phyloP scores from a whole-genome alignment of 2,329 filamentous ascomycete genomes.

The Colletotrichum eremochloae region DNA sequence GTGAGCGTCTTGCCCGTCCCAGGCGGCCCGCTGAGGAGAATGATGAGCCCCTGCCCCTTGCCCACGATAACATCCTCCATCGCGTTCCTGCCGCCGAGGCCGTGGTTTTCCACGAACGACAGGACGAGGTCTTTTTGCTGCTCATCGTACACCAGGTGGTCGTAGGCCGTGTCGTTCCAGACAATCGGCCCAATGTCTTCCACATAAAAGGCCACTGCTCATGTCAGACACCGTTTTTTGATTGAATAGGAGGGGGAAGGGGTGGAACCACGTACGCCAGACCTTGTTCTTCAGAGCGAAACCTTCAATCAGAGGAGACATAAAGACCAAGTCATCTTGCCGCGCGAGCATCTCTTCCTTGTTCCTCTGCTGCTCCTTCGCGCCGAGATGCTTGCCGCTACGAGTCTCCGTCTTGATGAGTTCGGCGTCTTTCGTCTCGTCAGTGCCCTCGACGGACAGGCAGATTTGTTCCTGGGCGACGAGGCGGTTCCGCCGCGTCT shows the following conservation, averaged over 20 bases:
- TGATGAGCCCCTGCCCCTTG: slow-evolving; percentile 60
- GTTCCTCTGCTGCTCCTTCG: slow-evolving; percentile 55
- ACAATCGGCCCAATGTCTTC: slow-evolving; percentile 57
- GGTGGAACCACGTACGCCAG: slow-evolving; percentile 54
- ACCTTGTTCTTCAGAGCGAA: slow-evolving; percentile 62
- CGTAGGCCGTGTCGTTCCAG: slow-evolving; percentile 62
- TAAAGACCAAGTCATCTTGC: slow-evolving; percentile 56
- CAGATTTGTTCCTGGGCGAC: background rate
- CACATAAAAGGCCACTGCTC: slow-evolving; percentile 51
- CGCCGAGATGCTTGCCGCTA: slow-evolving; percentile 47
- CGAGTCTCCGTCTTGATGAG: background rate
- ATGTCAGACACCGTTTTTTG: background rate
- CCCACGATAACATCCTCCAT: slow-evolving; percentile 57
- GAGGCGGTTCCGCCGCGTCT: slow-evolving; percentile 45
- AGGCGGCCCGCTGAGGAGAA: slow-evolving; percentile 60
- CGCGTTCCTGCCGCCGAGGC: slow-evolving; percentile 18
- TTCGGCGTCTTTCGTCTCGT: background rate
- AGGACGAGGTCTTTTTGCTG: slow-evolving; percentile 62
- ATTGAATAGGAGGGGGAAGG: background rate
- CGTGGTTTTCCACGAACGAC: slow-evolving; percentile 62
- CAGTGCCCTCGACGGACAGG: background rate
- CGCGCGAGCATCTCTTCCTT: slow-evolving; percentile 55
- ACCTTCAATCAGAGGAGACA: slow-evolving; percentile 57
- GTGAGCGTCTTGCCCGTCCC: slow-evolving; percentile 63
- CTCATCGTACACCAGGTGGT: slow-evolving; percentile 61